Percentiles rank a stretch among this genome's conserved stretches.
phyloP scores from a whole-genome alignment of 2,329 filamentous ascomycete genomes.

The Fusarium denticulatum region DNA sequence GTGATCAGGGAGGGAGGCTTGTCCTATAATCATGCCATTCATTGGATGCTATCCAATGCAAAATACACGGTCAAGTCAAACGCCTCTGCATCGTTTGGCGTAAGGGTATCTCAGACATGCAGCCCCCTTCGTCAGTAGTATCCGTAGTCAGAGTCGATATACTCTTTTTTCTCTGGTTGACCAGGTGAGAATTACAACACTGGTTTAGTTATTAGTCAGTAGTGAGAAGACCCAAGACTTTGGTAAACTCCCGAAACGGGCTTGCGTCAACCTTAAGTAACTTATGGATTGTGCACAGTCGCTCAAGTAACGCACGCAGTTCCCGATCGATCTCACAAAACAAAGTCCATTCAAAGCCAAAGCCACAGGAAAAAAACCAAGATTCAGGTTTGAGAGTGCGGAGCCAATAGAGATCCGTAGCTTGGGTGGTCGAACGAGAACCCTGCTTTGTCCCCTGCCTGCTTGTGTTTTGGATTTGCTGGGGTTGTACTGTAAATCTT shows the following conservation, averaged over 20 bases:
- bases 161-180: not conserved
- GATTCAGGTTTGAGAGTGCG: conserved; percentile 10
- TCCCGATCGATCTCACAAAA: conserved; percentile 21
- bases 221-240: not conserved
- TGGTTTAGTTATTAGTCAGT: not conserved
- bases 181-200: not conserved
- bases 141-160: not conserved
- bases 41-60: conserved; percentile 8
- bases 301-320: not conserved
- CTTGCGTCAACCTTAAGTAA: conserved; percentile 22
- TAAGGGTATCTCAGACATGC: conserved; percentile 23
- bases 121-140: not conserved
- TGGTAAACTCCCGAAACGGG: conserved; percentile 2
- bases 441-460: conserved; percentile 22
- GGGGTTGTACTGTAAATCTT: not conserved
- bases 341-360: not conserved
- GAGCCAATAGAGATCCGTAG: conserved; percentile 25
- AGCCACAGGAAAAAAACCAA: conserved; percentile 20
- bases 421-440: not conserved
- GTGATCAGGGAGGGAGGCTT: conserved; percentile 18
- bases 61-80: conserved; percentile 18
- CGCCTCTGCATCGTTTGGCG: conserved; percentile 24
- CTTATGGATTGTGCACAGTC: not conserved
- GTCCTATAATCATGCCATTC: not conserved
- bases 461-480: conserved; percentile 24